Conservation (phyloP, 768 basidiomycete genomes). For the Ramaria sp. region DNA sequence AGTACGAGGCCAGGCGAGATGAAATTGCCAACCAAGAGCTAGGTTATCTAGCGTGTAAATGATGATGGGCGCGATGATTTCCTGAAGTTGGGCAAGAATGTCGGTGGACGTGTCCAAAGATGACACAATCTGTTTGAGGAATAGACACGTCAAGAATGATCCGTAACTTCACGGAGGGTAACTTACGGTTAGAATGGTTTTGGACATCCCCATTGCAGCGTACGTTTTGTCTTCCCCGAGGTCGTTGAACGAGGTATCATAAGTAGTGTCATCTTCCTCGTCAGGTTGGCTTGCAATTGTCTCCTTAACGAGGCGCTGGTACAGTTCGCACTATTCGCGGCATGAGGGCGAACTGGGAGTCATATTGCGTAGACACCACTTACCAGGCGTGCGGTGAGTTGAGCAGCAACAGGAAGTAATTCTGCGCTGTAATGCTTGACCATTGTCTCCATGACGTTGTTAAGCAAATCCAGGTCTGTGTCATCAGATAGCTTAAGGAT, state of each 20-base stretch:
- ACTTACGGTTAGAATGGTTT: conserved; percentile 71
- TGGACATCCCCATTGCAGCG: conserved; percentile 77
- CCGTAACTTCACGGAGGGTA: background rate
- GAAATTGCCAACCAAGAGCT: conserved; percentile 47
- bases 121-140: conserved; percentile 48
- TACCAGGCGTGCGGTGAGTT: conserved; percentile 69
- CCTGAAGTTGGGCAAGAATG: conserved; percentile 70
- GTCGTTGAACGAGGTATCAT: conserved; percentile 40
- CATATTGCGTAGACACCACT: conserved; percentile 17
- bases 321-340: conserved; percentile 62
- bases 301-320: conserved; percentile 68
- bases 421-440: conserved; percentile 80
- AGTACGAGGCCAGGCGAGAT: background rate
- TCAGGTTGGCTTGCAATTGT: conserved; percentile 37
- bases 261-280: conserved; percentile 33
- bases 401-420: conserved; percentile 74
- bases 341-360: background rate
- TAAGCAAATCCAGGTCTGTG: conserved; percentile 79
- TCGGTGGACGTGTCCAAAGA: conserved; percentile 66
- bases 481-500: conserved; percentile 86
- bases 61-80: conserved; percentile 71
- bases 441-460: conserved; percentile 75
- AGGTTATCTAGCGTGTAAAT: conserved; percentile 67
- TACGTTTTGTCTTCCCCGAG: conserved; percentile 81
- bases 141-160: conserved; percentile 1